Conservation (phyloP, 2,329 filamentous ascomycete genomes). For the Aspergillus sp. region DNA sequence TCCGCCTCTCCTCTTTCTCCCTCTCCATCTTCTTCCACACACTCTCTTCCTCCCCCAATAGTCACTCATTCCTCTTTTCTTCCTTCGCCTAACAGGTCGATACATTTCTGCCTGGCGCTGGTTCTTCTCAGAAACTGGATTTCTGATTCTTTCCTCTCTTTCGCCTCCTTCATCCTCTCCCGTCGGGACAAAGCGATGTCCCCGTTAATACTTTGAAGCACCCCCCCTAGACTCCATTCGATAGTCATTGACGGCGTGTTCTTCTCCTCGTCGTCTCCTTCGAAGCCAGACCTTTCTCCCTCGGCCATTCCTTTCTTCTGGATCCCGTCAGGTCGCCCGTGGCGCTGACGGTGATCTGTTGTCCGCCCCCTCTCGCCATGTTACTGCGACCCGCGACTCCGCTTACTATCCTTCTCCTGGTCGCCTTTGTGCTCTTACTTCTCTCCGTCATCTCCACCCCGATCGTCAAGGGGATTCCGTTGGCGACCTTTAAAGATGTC, state of each 20-base stretch:
- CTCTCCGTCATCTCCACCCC: conserved; percentile 89
- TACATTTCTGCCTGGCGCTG: neutral
- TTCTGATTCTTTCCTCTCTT: neutral
- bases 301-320: neutral
- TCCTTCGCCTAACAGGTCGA: neutral
- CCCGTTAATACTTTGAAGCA: neutral
- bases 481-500: conserved; percentile 73
- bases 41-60: neutral
- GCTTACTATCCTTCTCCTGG: conserved; percentile 78
- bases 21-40: neutral
- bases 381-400: conserved; percentile 93
- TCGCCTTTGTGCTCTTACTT: conserved; percentile 80
- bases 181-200: neutral
- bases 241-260: too few relatives aligned
- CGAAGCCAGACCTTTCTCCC: too few relatives aligned
- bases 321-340: conserved; percentile 1
- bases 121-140: neutral
- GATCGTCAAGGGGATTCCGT: conserved; percentile 78
- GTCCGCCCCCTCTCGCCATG: conserved; percentile 40
- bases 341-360: conserved; percentile 8
- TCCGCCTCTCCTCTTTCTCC: neutral
- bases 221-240: neutral
- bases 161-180: neutral
- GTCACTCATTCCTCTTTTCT: conserved; percentile 1
- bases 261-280: too few relatives aligned